Percentiles rank a stretch among this genome's conserved stretches.
These are phyloP conservation scores for Piper betle DNA, from an alignment of 164 flowering plant genomes.

Conservation along the genomic window DNA sequence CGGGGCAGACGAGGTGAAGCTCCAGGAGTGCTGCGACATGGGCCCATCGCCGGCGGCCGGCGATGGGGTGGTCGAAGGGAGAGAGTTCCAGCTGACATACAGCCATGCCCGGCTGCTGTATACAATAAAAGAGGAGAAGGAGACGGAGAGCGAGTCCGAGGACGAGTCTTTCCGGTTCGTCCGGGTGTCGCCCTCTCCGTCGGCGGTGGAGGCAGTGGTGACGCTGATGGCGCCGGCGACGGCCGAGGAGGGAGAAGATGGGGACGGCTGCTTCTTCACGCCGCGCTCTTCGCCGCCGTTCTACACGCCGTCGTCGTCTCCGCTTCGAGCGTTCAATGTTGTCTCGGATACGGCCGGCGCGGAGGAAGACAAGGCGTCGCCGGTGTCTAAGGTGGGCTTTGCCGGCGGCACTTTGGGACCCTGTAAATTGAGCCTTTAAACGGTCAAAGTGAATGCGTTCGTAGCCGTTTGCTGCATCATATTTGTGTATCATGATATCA, in stretches of 20 bases:
- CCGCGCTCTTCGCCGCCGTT: slow-evolving; percentile 45
- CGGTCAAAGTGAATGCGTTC: too few species aligned
- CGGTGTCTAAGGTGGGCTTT: neutral
- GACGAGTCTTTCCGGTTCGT: neutral
- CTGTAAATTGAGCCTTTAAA: too few species aligned
- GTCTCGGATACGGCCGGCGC: neutral
- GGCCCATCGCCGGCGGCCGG: too few species aligned
- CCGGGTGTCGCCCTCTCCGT: neutral
- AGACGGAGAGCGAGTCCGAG: neutral
- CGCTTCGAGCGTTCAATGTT: slow-evolving; percentile 10
- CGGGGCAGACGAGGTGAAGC: too few species aligned
- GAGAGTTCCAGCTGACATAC: neutral
- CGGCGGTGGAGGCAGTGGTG: slow-evolving; percentile 1
- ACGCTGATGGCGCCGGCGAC: neutral
- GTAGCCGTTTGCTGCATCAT: too few species aligned
- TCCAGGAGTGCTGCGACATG: too few species aligned
- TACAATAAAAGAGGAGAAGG: slow-evolving; percentile 1
- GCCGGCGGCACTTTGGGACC: too few species aligned
- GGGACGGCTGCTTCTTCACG: slow-evolving; percentile 29
- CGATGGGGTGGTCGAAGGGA: neutral
- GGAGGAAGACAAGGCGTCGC: neutral
- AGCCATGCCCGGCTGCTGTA: neutral
- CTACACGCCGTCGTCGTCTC: slow-evolving; percentile 41
- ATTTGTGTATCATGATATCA: too few species aligned
- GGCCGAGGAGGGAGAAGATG: slow-evolving; percentile 1